phyloP scores from a whole-genome alignment of 352 stramenopile genomes.

The Globisporangium parvum region DNA sequence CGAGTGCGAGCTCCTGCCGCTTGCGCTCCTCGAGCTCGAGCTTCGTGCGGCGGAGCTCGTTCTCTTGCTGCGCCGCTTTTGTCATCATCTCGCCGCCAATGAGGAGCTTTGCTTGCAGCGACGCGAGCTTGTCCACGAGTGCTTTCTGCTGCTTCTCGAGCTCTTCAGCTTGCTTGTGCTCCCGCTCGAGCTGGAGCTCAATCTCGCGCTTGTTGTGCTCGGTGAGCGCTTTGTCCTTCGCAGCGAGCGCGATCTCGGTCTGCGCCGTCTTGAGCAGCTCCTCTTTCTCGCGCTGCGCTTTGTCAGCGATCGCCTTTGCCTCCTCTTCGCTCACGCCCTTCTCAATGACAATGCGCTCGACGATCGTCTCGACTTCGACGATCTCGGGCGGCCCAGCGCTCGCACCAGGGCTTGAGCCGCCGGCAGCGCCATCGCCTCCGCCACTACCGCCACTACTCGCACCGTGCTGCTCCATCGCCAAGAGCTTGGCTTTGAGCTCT shows the following conservation, averaged over 20 bases:
- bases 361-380: conserved; percentile 79
- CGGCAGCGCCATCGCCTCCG: conserved; percentile 1
- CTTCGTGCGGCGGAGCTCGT: conserved; percentile 90
- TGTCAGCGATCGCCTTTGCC: conserved; percentile 60
- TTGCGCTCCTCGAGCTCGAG: conserved; percentile 91
- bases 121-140: conserved; percentile 84
- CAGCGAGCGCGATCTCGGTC: conserved; percentile 54
- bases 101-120: conserved; percentile 89
- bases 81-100: conserved; percentile 93
- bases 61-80: conserved; percentile 93
- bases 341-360: conserved; percentile 80
- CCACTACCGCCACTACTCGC: conserved; percentile 8
- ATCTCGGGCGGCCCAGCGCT: conserved; percentile 26
- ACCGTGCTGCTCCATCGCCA: conserved; percentile 48
- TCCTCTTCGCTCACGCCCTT: conserved; percentile 80
- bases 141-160: conserved; percentile 67
- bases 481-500: conserved; percentile 83
- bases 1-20: conserved; percentile 79
- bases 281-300: conserved; percentile 69
- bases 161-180: conserved; percentile 71
- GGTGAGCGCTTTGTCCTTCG: conserved; percentile 79
- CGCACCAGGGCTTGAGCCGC: conserved; percentile 5
- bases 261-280: conserved; percentile 67
- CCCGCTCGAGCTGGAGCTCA: conserved; percentile 80
- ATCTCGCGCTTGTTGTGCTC: conserved; percentile 86